A percentile compares a stretch with the other conserved stretches of the same genome.
Conservation (phyloP, 2,329 filamentous ascomycete species). For the Aspergillus sp. region DNA sequence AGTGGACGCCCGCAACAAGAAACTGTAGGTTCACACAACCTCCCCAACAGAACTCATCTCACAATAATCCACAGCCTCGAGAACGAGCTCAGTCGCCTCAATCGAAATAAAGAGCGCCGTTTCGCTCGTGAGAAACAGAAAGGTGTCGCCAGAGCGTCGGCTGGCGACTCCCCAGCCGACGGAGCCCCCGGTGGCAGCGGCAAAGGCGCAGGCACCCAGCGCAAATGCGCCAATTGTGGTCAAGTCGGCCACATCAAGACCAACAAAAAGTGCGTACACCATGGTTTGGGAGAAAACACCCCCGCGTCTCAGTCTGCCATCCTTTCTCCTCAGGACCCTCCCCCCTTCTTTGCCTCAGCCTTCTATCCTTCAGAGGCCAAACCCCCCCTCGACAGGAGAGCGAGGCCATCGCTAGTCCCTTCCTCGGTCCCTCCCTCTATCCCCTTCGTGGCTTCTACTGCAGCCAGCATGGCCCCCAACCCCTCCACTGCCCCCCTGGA, state of each 20-base stretch:
- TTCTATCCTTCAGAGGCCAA: constrained; percentile 9
- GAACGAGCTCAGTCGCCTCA: constrained; percentile 75
- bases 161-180: constrained; percentile 44
- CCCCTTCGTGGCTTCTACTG: not conserved
- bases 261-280: constrained; percentile 77
- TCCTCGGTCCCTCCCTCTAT: not conserved
- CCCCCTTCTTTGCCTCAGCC: constrained; percentile 24
- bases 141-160: constrained; percentile 50
- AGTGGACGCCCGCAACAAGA: constrained; percentile 59
- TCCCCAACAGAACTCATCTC: not conserved
- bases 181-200: constrained; percentile 49
- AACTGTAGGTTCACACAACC: constrained; percentile 46
- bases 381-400: not conserved
- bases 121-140: constrained; percentile 90
- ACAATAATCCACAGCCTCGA: constrained; percentile 52
- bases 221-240: constrained; percentile 97
- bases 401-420: not conserved
- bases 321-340: constrained; percentile 7
- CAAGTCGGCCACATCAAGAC: constrained; percentile 98
- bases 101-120: constrained; percentile 87
- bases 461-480: not conserved
- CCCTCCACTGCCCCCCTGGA: not conserved
- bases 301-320: not conserved
- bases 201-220: constrained; percentile 64
- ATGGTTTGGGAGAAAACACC: not conserved